A percentile compares a stretch with the other conserved stretches of the same genome.
Conservation (phyloP, 148 eudicot species). For the Chenopodium suecicum region DNA sequence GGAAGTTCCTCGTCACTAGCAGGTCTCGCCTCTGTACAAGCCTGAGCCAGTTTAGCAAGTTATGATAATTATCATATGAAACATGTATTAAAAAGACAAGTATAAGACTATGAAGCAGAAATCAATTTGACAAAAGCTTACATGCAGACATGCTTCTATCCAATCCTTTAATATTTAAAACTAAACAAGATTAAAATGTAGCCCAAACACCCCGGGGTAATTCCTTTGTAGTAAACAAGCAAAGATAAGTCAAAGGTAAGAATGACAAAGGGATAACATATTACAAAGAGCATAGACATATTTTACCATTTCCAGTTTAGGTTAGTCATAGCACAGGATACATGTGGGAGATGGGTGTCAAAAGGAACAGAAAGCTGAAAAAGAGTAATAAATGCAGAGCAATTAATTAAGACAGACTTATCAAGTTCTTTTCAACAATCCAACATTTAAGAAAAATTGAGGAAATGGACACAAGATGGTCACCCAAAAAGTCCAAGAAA, state of each 20-base stretch:
- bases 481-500: not conserved
- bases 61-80: conserved; percentile 23
- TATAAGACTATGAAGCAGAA: not conserved
- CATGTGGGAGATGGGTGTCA: not conserved
- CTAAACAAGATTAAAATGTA: not conserved
- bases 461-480: not conserved
- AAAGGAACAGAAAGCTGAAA: not conserved
- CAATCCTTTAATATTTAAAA: not conserved
- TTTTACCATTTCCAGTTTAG: not conserved
- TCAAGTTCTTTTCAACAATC: not conserved
- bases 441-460: not conserved
- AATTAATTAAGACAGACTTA: not conserved
- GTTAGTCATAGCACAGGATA: not conserved
- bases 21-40: conserved; percentile 76
- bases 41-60: conserved; percentile 65
- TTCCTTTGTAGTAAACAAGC: not conserved
- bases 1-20: conserved; percentile 96
- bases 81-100: not conserved
- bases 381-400: not conserved
- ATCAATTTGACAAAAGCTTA: not conserved
- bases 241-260: not conserved
- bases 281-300: not conserved
- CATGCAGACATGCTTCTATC: not conserved
- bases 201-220: not conserved
- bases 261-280: not conserved